Percentiles rank a stretch among this genome's conserved stretches.
These are phyloP conservation scores for Colletotrichum tamarilloi DNA, from an alignment of 2,329 filamentous ascomycete species.

Conservation along the genomic window DNA sequence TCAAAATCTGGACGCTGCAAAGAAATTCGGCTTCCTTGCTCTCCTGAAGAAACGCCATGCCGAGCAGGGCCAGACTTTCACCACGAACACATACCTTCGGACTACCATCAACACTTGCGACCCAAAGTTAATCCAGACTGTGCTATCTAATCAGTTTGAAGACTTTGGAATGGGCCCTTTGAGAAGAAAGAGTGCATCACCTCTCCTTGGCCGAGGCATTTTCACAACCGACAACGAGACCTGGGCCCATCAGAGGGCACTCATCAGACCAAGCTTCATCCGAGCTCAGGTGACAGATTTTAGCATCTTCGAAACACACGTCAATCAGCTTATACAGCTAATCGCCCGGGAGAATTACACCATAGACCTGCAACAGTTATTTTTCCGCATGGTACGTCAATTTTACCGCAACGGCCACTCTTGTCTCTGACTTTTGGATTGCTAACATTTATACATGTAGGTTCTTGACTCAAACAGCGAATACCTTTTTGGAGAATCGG, in stretches of 20 bases:
- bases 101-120: constrained; percentile 48
- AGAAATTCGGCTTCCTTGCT: constrained; percentile 14
- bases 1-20: constrained; percentile 17
- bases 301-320: constrained; percentile 42
- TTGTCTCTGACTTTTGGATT: too few relatives aligned
- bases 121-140: constrained; percentile 63
- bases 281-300: constrained; percentile 45
- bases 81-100: constrained; percentile 17
- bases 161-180: constrained; percentile 57
- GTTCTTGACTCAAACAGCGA: constrained; percentile 60
- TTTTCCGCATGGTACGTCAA: constrained; percentile 52
- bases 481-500: constrained; percentile 66
- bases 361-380: constrained; percentile 64
- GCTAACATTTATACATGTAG: background rate
- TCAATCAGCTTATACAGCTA: constrained; percentile 43
- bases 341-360: constrained; percentile 22
- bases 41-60: constrained; percentile 13
- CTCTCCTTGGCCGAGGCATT: constrained; percentile 53
- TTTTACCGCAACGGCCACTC: background rate
- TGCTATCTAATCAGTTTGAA: constrained; percentile 62
- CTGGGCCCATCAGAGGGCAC: constrained; percentile 56
- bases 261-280: constrained; percentile 47
- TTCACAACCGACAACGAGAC: constrained; percentile 59
- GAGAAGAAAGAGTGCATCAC: constrained; percentile 46
- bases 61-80: constrained; percentile 17